These are phyloP conservation scores for Talaromyces sp. DNA, from an alignment of 2,329 filamentous ascomycete genomes.

Conservation along the genomic window DNA sequence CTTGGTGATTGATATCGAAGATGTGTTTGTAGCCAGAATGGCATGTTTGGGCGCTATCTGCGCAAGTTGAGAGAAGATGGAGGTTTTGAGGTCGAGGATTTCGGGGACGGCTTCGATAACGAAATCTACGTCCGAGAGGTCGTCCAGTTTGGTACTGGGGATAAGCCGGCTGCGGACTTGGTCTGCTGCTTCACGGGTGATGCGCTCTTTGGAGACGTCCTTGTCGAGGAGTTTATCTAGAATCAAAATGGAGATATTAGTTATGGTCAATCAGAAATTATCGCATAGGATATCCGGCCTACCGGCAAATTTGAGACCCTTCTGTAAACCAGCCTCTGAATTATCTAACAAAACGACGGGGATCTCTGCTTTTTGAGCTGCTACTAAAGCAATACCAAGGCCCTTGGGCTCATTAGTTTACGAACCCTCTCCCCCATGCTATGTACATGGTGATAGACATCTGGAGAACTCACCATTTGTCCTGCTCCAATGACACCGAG, in stretches of 20 bases:
- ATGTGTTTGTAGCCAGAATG: conserved; percentile 94
- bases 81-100: conserved; percentile 78
- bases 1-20: conserved; percentile 94
- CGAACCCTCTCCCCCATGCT: neutral
- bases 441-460: neutral
- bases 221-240: conserved; percentile 87
- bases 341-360: conserved; percentile 82
- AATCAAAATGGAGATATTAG: neutral
- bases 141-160: conserved; percentile 67
- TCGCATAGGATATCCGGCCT: conserved; percentile 22
- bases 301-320: conserved; percentile 86
- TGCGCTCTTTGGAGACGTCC: conserved; percentile 79
- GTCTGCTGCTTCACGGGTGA: conserved; percentile 76
- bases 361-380: conserved; percentile 74
- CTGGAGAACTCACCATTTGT: conserved; percentile 68
- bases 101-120: conserved; percentile 97
- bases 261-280: neutral
- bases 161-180: conserved; percentile 64
- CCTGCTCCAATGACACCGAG: conserved; percentile 91
- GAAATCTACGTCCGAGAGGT: conserved; percentile 81
- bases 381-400: conserved; percentile 90
- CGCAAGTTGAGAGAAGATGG: conserved; percentile 79
- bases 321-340: conserved; percentile 78
- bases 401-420: conserved; percentile 56
- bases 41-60: conserved; percentile 76